These are phyloP conservation scores for Candida tunisiensis DNA, from an alignment of 1,139 yeast species.

Conservation along the genomic window DNA sequence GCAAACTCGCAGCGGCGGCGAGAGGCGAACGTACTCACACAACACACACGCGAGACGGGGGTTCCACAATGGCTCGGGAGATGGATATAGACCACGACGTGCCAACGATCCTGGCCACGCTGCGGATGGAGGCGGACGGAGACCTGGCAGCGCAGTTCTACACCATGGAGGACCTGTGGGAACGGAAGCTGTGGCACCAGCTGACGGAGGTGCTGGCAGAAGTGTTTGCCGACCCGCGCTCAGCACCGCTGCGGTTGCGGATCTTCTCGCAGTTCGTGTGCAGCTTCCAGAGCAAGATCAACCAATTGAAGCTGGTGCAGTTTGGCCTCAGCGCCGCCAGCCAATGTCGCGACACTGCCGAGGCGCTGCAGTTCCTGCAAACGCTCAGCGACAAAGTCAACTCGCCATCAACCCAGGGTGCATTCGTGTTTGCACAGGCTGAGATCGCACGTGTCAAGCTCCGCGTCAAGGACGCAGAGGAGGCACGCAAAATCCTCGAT, in stretches of 20 bases:
- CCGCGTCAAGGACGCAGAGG: slow-evolving; percentile 36
- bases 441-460: slow-evolving; percentile 66
- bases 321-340: slow-evolving; percentile 47
- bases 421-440: slow-evolving; percentile 47
- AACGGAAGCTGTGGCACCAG: slow-evolving; percentile 68
- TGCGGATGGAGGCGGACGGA: slow-evolving; percentile 53
- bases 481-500: slow-evolving; percentile 58
- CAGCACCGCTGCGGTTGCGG: slow-evolving; percentile 39
- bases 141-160: slow-evolving; percentile 51
- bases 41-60: too few relatives aligned
- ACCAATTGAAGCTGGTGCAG: slow-evolving; percentile 62
- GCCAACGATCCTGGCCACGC: slow-evolving; percentile 47
- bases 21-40: not conserved
- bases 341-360: slow-evolving; percentile 28
- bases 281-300: slow-evolving; percentile 52
- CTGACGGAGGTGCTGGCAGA: slow-evolving; percentile 53
- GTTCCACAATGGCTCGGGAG: slow-evolving; percentile 2
- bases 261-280: slow-evolving; percentile 58
- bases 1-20: not conserved
- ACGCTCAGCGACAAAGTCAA: slow-evolving; percentile 34
- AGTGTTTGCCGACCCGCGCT: slow-evolving; percentile 37
- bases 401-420: slow-evolving; percentile 27
- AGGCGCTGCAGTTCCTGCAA: slow-evolving; percentile 39
- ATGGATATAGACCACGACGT: slow-evolving; percentile 22
- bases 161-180: slow-evolving; percentile 74